Evolutionary conservation across 1,139 yeast genomes (phyloP), one percentile per base, ranked within the genome.

Genomic region (Yamadazyma mexicana): DNA sequence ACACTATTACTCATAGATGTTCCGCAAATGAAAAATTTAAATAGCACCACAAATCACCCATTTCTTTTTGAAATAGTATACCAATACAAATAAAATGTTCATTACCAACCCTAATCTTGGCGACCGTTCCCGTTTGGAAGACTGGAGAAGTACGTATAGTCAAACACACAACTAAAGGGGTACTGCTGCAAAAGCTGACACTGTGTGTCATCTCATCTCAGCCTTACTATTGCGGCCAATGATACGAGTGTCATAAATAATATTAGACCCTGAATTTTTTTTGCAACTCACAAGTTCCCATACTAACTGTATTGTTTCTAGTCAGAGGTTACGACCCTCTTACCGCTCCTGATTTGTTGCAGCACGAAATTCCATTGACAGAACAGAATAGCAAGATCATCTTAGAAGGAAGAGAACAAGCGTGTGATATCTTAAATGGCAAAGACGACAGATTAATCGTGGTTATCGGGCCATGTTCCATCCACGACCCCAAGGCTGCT

Each of bases 401-500:
- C 40, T 60, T 83, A 37, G 69, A 74, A 38, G 97, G 96, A 25
- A 81, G 98, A 65, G 79, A 84, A 49, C 81, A 78, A 25, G 83
- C 95, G 2, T 78, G 81, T 38, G 77, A 79, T 35, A 80, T 88
- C 43, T 64, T 88, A 44, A 75, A 78, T 46, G 95, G 95, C 36
- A 72, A 75, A 44, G 95, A 86, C 54, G 96, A 88, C 64, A 75
- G 96, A 53, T 66, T 87, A 48, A 71, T 88, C 27, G 77, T 88
- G 25, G 88, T 92, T 36, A 85, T 92, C 48, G 98, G 98, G 1
- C 98, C 98, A 44, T 92, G 98, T 64, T 91, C 98, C 24, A 83
- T 92, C 54, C 98, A 92, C 62, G 98, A 92, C 64, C 79, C 94
- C 44, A 80, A 73, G 30, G 86, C 94, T 30, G 98, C 98, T 33